phyloP scores from a whole-genome alignment of 805 yeast genomes.

The Candida xyloterini region DNA sequence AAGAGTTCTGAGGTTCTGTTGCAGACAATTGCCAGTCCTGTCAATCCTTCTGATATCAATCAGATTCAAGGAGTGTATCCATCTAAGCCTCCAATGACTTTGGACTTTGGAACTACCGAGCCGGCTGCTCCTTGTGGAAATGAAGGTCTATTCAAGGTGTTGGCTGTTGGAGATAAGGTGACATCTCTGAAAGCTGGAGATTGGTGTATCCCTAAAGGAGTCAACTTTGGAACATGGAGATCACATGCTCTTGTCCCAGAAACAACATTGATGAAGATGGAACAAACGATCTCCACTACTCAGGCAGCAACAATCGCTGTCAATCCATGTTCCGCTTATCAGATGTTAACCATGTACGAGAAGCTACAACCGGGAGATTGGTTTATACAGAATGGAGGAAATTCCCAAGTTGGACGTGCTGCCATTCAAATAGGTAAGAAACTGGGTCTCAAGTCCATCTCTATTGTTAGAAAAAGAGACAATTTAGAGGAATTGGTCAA shows the following conservation, averaged over 20 bases:
- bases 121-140: constrained; percentile 89
- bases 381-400: constrained; percentile 96
- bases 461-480: constrained; percentile 84
- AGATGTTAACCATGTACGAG: constrained; percentile 72
- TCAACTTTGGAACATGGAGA: constrained; percentile 94
- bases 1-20: constrained; percentile 51
- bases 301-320: constrained; percentile 90
- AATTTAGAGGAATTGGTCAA: constrained; percentile 57
- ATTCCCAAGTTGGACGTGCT: constrained; percentile 89
- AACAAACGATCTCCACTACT: constrained; percentile 48
- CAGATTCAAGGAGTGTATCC: constrained; percentile 88
- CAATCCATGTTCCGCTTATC: constrained; percentile 90
- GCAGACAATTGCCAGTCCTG: constrained; percentile 73
- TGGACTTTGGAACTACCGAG: constrained; percentile 50
- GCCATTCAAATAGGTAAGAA: constrained; percentile 84
- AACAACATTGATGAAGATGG: constrained; percentile 54
- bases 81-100: constrained; percentile 59
- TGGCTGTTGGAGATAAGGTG: constrained; percentile 62
- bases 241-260: constrained; percentile 61
- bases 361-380: constrained; percentile 71
- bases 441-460: constrained; percentile 77
- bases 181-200: constrained; percentile 60
- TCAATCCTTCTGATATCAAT: constrained; percentile 87
- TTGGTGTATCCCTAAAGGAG: constrained; percentile 77
- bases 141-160: constrained; percentile 87